Base-by-base conservation (phyloP, 192 early-diverging fungal species). In the Glomus cerebriforme region DNA sequence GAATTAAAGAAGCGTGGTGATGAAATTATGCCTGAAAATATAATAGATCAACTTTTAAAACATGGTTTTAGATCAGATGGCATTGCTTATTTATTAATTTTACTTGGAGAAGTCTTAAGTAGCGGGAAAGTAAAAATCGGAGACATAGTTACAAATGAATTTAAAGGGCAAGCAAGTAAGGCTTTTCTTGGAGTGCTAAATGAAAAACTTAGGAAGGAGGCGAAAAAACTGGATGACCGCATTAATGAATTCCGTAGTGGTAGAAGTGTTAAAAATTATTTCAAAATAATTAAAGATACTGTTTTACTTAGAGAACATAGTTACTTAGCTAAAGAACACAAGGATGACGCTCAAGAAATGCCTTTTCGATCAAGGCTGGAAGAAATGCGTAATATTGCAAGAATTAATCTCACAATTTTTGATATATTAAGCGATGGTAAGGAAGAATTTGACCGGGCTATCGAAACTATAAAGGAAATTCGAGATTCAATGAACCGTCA, bases 301-400 rank as follows among this genome's bases (percentile, higher is more conserved):
- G 1, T 43, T 6, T 6, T 24, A 19, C 35, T 68, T 68, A 24
- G 10, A 37, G 29, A 31, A 1, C 4, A 37, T 37, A 68, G 34
- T 37, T 17, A 37, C 4, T n/a, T 68, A 39, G 66, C 66, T 34
- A 4, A 68, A 37, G 66, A 26, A 43, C 34, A 68, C 22, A 19
- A 26, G 19, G 22, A 68, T 22, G 66, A 68, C 8, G 34, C 35
- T 9, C 4, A 26, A 68, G 2, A 68, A 43, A 68, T 68, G 66
- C 66, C 66, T 1, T 68, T 68, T 35, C 31, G 24, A 8, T 39
- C 35, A 24, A 68, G 66, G 10, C 17, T 68, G 7, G 9, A 22
- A n/a, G 66, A 68, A 68, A 39, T 68, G 66, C 17, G 35, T 24
- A 68, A 68, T 68, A 68, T 68, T n/a, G 32, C 66, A 35, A 68